A percentile compares a stretch with the other conserved stretches of the same genome.
These are phyloP conservation scores for Canavalia ensiformis DNA, from an alignment of 306 rosid species.

Conservation along the genomic window DNA sequence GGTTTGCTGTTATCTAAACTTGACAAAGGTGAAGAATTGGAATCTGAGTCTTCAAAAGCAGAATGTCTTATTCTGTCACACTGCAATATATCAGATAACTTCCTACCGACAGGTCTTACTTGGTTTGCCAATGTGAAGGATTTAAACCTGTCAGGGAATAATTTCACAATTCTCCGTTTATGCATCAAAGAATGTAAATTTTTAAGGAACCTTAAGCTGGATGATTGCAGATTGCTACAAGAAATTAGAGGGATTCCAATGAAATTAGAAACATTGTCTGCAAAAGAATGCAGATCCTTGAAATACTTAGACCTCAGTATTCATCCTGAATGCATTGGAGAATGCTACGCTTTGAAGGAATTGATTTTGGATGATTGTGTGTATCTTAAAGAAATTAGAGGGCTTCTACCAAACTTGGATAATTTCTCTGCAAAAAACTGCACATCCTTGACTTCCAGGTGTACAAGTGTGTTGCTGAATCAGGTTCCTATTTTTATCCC, in stretches of 20 bases:
- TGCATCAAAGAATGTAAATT: neutral
- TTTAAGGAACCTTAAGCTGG: neutral
- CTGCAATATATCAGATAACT: neutral
- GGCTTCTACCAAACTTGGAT: neutral
- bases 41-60: neutral
- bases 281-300: neutral
- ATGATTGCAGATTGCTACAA: neutral
- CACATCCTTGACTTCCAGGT: neutral
- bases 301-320: neutral
- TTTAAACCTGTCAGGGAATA: neutral
- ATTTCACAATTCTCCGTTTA: neutral
- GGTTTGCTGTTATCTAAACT: neutral
- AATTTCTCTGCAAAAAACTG: neutral
- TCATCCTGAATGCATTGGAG: neutral
- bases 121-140: neutral
- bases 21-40: neutral
- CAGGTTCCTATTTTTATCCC: constrained; percentile 22
- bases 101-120: neutral
- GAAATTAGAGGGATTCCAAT: constrained; percentile 32
- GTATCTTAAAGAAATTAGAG: constrained; percentile 10
- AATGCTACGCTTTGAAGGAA: neutral
- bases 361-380: neutral
- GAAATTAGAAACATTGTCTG: neutral
- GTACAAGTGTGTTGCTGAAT: neutral
- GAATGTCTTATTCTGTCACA: neutral